A percentile compares a stretch with the other conserved stretches of the same genome.
Evolutionary conservation across 2,329 filamentous ascomycete species (phyloP).

Genomic region (Sporothrix sp.): DNA sequence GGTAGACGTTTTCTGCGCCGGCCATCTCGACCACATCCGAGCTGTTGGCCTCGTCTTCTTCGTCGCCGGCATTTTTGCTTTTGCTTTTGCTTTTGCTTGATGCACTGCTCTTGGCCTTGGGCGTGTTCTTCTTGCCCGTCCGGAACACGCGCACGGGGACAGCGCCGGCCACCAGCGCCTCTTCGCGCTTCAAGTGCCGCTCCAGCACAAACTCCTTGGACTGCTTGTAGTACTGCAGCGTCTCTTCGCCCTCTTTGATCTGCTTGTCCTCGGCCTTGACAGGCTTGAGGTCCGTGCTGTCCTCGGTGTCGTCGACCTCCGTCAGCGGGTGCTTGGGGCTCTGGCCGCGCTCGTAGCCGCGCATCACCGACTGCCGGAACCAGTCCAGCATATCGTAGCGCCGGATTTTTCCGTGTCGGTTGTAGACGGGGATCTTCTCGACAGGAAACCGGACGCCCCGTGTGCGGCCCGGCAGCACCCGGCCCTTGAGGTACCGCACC

Average conservation of each 20-base stretch:
- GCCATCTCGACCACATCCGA: neutral
- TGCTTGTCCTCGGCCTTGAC: conserved; percentile 64
- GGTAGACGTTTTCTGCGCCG: conserved; percentile 61
- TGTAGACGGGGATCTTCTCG: conserved; percentile 74
- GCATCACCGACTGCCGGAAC: conserved; percentile 68
- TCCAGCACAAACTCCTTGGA: conserved; percentile 78
- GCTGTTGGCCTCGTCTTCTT: neutral
- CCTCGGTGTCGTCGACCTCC: conserved; percentile 68
- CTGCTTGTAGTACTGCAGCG: conserved; percentile 78
- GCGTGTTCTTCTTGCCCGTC: conserved; percentile 44
- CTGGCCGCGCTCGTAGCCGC: conserved; percentile 50
- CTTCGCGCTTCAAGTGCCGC: conserved; percentile 81
- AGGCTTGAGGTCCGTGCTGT: conserved; percentile 64
- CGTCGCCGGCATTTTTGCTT: neutral
- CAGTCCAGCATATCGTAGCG: conserved; percentile 74
- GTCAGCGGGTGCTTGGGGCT: conserved; percentile 46
- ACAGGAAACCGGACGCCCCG: conserved; percentile 71
- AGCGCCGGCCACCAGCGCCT: conserved; percentile 65
- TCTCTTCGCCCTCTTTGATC: conserved; percentile 65
- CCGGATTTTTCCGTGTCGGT: conserved; percentile 66
- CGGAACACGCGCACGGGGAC: conserved; percentile 65
- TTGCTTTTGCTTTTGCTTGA: conserved; percentile 1
- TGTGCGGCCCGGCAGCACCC: conserved; percentile 76
- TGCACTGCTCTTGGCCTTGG: neutral
- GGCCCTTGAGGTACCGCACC: conserved; percentile 74